Evolutionary conservation across 148 eudicot species (phyloP), one percentile per base, ranked within the genome.

Genomic region (Chenopodium formosanum): DNA sequence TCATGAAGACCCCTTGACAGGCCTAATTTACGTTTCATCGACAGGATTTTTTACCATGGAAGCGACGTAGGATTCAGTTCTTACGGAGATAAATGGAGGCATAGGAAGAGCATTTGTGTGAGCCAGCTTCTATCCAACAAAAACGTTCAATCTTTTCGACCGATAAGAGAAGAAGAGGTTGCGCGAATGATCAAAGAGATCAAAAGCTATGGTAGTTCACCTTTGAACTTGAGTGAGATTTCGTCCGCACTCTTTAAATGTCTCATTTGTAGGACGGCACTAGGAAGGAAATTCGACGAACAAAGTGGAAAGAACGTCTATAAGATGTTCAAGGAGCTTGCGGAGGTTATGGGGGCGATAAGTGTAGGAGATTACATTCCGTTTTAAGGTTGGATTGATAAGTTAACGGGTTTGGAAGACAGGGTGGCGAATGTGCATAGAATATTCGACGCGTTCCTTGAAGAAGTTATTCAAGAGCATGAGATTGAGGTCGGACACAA

Each of bases 81-180:
- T 16, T 83, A 86, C 29, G 79, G 85, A 7, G 85, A 82, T n/a
- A 23, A 82, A 29, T 85, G 88, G 88, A 79, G 85, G 70, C 62
- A 79, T 16, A 82, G 77, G 78, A 85, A 68, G 23, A 81, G 82
- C 25, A 65, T 81, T 2, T 65, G 69, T 14, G 73, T 83, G 25
- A 25, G 48, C 2, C 75, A 86, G 10, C 79, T 86, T 10, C 46
- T 82, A 4, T 79, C 83, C 32, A 53, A 31, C 6, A 79, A 72
- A 27, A 80, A 56, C 11, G 88, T 86, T 64, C 62, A 23, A 34
- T 82, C 85, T 9, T 82, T 76, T 56, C 72, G 81, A 7, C 4
- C 31, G 27, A 66, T 86, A 17, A 79, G 88, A 37, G 83, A 79
- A 76, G 81, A 86, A 76, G 88, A 86, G 31, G 32, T 62, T 25